Conservation (phyloP, 2,329 filamentous ascomycete genomes). For the Pseudogymnoascus sp. region DNA sequence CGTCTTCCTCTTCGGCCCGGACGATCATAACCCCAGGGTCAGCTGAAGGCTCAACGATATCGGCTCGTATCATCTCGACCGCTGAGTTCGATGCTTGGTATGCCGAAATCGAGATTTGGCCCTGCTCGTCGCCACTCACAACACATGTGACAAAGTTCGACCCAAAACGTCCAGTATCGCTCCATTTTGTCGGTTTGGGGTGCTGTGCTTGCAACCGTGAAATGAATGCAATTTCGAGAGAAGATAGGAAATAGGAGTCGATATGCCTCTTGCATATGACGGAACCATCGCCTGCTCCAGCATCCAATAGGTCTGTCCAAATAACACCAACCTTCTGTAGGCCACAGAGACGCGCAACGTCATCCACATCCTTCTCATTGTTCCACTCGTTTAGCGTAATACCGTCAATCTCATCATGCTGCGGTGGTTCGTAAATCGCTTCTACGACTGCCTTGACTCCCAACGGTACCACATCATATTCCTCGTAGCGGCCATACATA, state of each 20-base stretch:
- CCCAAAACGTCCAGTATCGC: constrained; percentile 85
- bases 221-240: constrained; percentile 83
- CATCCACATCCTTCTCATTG: constrained; percentile 72
- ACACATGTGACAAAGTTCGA: constrained; percentile 97
- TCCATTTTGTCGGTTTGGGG: constrained; percentile 92
- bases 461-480: constrained; percentile 86
- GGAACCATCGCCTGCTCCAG: constrained; percentile 70
- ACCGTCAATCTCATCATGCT: constrained; percentile 81
- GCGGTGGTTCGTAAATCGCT: constrained; percentile 93
- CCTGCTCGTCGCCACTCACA: constrained; percentile 82
- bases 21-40: constrained; percentile 93
- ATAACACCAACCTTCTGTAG: constrained; percentile 86
- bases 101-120: constrained; percentile 78
- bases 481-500: constrained; percentile 81
- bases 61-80: constrained; percentile 92
- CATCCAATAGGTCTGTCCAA: constrained; percentile 84
- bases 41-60: constrained; percentile 90
- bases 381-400: constrained; percentile 79
- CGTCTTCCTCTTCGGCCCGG: constrained; percentile 80
- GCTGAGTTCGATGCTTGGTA: constrained; percentile 95
- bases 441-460: constrained; percentile 94
- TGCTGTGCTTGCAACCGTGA: constrained; percentile 80
- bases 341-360: constrained; percentile 73
- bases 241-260: constrained; percentile 85
- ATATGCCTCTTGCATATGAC: constrained; percentile 93